A percentile compares a stretch with the other conserved stretches of the same genome.
phyloP scores from a whole-genome alignment of 306 rosid genomes.

The Fragaria vesca region DNA sequence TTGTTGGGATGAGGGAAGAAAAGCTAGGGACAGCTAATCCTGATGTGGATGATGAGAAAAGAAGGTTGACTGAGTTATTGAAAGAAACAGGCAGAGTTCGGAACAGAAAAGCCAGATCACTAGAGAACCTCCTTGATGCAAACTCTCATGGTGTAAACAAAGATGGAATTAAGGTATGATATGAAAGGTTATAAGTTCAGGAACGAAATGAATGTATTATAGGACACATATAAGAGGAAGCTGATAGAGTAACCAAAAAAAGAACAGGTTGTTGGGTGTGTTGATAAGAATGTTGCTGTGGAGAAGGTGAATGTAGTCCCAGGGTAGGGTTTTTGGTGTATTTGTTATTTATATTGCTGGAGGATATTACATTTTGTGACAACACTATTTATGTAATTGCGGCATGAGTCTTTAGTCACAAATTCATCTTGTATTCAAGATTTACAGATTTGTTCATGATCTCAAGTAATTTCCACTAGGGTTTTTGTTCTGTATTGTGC shows the following conservation, averaged over 20 bases:
- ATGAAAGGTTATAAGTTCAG: conserved; percentile 17
- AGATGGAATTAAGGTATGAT: conserved; percentile 29
- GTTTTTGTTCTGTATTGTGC: neutral
- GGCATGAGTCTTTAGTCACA: conserved; percentile 14
- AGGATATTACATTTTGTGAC: conserved; percentile 31
- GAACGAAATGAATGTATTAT: conserved; percentile 18
- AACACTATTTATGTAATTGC: conserved; percentile 32
- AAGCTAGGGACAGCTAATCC: conserved; percentile 94
- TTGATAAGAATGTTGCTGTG: conserved; percentile 27
- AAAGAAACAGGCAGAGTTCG: conserved; percentile 88
- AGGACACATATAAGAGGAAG: conserved; percentile 29
- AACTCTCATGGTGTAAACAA: conserved; percentile 32
- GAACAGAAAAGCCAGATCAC: conserved; percentile 60
- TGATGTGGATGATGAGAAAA: conserved; percentile 87
- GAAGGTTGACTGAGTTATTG: conserved; percentile 74
- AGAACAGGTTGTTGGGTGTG: neutral
- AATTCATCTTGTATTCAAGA: conserved; percentile 7
- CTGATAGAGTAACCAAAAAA: conserved; percentile 7
- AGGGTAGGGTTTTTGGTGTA: conserved; percentile 22
- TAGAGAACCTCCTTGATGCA: conserved; percentile 71
- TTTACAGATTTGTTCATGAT: conserved; percentile 12
- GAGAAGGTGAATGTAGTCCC: conserved; percentile 24
- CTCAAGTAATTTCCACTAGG: neutral
- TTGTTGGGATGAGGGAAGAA: conserved; percentile 75
- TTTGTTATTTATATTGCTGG: conserved; percentile 21